Conservation (phyloP, 345 rosid species). For the Gossypium longicalyx region DNA sequence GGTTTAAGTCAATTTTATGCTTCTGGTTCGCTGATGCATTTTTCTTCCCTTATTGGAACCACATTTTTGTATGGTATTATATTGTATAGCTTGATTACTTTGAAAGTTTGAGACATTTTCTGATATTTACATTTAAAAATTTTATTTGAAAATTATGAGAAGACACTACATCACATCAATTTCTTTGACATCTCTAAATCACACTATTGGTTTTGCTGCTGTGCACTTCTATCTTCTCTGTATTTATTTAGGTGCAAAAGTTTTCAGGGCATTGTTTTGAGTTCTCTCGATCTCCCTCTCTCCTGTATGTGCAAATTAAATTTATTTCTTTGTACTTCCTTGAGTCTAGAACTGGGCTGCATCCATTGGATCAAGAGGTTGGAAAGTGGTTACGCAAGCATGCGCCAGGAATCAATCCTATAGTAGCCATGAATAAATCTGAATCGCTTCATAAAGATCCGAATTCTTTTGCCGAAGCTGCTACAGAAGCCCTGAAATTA, state of each 20-base stretch:
- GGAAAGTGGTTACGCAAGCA: constrained; percentile 88
- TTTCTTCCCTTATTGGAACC: neutral
- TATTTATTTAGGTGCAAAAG: neutral
- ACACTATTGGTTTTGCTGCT: neutral
- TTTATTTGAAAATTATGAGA: neutral
- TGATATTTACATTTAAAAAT: neutral
- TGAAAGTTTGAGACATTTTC: neutral
- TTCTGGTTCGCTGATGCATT: neutral
- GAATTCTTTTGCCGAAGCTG: constrained; percentile 55
- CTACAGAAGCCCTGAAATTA: constrained; percentile 54
- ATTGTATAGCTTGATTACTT: neutral
- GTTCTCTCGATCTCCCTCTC: neutral
- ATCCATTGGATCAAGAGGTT: constrained; percentile 90
- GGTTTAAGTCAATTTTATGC: neutral
- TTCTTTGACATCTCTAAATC: neutral
- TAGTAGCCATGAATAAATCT: constrained; percentile 79
- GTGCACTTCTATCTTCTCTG: neutral
- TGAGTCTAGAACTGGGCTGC: constrained; percentile 64
- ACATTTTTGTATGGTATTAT: neutral
- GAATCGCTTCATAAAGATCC: constrained; percentile 57
- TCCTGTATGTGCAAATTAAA: neutral
- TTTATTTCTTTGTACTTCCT: constrained; percentile 18
- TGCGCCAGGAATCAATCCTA: constrained; percentile 67
- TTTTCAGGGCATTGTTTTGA: neutral
- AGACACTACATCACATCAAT: neutral